phyloP scores from a whole-genome alignment of 2,329 filamentous ascomycete genomes.

The Ophiosphaerella narmari region DNA sequence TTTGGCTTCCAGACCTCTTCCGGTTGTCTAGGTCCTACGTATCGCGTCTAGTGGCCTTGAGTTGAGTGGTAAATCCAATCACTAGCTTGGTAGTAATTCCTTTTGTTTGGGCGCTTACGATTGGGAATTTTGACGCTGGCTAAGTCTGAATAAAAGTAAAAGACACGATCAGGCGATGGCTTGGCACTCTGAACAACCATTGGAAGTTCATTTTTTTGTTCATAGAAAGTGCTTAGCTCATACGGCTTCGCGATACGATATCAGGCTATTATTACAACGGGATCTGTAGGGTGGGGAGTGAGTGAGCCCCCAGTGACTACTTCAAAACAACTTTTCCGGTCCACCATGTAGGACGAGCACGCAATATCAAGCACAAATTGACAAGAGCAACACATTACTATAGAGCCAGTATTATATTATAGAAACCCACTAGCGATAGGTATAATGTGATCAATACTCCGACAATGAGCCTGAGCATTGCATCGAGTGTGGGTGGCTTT shows the following conservation, averaged over 20 bases:
- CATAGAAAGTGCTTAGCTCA: not conserved
- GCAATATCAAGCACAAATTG: too few species aligned
- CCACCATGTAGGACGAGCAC: too few species aligned
- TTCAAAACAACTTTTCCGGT: too few species aligned
- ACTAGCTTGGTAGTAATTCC: not conserved
- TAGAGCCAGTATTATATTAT: too few species aligned
- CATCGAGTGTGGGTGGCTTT: too few species aligned
- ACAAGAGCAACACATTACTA: too few species aligned
- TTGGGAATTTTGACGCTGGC: slow-evolving; percentile 6
- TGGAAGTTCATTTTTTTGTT: slow-evolving; percentile 2
- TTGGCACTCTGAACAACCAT: not conserved
- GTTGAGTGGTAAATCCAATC: not conserved
- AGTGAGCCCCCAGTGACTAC: not conserved
- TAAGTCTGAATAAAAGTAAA: slow-evolving; percentile 5
- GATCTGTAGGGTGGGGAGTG: not conserved
- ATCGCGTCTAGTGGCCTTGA: slow-evolving; percentile 6
- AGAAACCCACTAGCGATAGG: too few species aligned
- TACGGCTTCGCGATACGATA: not conserved
- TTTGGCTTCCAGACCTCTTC: slow-evolving; percentile 5
- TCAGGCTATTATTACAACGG: not conserved
- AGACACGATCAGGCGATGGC: too few species aligned
- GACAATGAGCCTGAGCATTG: too few species aligned
- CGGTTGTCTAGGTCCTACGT: not conserved
- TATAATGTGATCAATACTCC: too few species aligned
- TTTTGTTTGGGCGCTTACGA: not conserved